A percentile compares a stretch with the other conserved stretches of the same genome.
Evolutionary conservation across 2,329 filamentous ascomycete genomes (phyloP).

Genomic region (Venturia asperata): DNA sequence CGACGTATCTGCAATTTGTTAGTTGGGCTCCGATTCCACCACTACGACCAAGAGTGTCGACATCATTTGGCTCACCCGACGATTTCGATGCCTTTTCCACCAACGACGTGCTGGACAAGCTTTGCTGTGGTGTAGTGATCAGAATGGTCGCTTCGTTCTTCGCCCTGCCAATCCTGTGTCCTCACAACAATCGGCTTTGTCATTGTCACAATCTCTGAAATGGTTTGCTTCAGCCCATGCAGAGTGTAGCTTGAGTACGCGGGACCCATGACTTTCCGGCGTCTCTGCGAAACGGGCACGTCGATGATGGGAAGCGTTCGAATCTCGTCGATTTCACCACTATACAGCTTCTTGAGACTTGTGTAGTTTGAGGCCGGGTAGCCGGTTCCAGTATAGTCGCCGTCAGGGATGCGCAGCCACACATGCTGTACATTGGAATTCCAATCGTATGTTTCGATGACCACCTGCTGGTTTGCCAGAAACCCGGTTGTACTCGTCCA

Average conservation of each 20-base stretch:
- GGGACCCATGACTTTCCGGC: background rate
- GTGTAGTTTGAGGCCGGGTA: constrained; percentile 22
- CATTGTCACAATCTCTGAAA: constrained; percentile 23
- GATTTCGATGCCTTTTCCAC: constrained; percentile 22
- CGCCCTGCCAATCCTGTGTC: constrained; percentile 25
- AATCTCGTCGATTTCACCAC: constrained; percentile 19
- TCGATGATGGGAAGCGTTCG: constrained; percentile 24
- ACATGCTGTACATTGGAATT: constrained; percentile 25
- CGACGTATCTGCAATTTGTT: background rate
- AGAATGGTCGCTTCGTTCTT: constrained; percentile 20
- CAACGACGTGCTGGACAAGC: constrained; percentile 25
- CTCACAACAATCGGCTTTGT: constrained; percentile 24
- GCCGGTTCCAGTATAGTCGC: constrained; percentile 24
- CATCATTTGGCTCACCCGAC: background rate
- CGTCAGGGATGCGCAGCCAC: constrained; percentile 27
- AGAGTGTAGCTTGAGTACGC: constrained; percentile 24
- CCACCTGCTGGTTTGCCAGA: constrained; percentile 21
- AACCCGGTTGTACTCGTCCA: constrained; percentile 19
- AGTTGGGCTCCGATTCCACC: background rate
- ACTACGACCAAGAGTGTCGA: background rate
- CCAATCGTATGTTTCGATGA: constrained; percentile 21
- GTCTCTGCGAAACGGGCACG: background rate
- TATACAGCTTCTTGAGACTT: constrained; percentile 26
- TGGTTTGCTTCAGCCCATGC: constrained; percentile 22
- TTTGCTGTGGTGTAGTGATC: constrained; percentile 28